Evolutionary conservation across 306 rosid species (phyloP).

Genomic region (Cicer cuneatum): DNA sequence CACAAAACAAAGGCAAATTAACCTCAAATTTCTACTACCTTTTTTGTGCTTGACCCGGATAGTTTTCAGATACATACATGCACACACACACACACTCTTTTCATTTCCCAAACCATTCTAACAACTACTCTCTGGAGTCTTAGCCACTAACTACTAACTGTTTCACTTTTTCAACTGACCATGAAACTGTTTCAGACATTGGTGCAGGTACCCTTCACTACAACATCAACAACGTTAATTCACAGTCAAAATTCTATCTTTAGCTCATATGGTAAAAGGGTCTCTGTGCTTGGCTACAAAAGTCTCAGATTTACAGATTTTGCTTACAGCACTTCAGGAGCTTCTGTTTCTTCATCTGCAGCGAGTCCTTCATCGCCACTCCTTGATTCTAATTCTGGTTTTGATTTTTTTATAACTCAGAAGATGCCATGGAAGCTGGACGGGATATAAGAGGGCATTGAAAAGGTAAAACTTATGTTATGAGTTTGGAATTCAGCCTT

Average conservation of each 20-base stretch:
- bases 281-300: conserved; percentile 37
- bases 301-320: conserved; percentile 39
- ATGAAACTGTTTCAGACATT: conserved; percentile 60
- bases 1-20: background rate
- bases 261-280: conserved; percentile 37
- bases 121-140: background rate
- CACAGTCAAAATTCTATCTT: conserved; percentile 34
- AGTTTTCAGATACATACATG: conserved; percentile 12
- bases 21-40: background rate
- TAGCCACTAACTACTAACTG: too few species aligned
- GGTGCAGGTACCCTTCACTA: conserved; percentile 38
- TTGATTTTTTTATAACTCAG: too few species aligned
- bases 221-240: conserved; percentile 29
- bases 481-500: too few species aligned
- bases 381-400: too few species aligned
- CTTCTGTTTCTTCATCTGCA: too few species aligned
- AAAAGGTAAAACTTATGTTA: too few species aligned
- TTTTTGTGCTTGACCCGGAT: background rate
- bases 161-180: too few species aligned
- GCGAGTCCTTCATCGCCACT: too few species aligned
- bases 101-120: background rate
- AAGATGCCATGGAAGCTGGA: too few species aligned
- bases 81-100: background rate
- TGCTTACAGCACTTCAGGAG: too few species aligned
- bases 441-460: too few species aligned